Evolutionary conservation across 202 grass and related monocot genomes (phyloP), one percentile per base, ranked within the genome.

Genomic region (Elaeis oleifera): DNA sequence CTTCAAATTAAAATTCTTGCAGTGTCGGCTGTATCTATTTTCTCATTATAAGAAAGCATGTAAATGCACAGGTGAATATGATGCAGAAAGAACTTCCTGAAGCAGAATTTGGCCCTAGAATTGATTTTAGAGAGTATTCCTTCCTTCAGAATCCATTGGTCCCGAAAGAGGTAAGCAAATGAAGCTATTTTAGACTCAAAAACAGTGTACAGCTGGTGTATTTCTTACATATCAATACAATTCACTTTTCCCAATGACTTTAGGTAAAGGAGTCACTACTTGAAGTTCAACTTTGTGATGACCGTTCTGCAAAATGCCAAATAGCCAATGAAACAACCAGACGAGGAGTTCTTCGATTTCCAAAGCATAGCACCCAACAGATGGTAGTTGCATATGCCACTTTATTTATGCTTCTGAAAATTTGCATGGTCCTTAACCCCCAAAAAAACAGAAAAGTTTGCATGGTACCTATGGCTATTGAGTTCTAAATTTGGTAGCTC

Each of bases 91-190:
- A 82, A 52, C 72, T 99, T 63, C 20, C 94, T 25, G 50, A 94
- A 83, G 78, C 64, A 64, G 88, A 99, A 54, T 94, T 89, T 70
- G 94, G 94, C n/a, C 80, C 85, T 54, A 27, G 32, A 28, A 89
- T 99, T 79, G 79, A 82, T 71, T 99, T 99, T 32, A 89, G 88
- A 82, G 94, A 94, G 74, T 94, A 94, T 63, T 94, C 94, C 5
- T 99, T 94, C 82, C 80, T 94, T 74, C 71, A 89, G 55, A 99
- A 99, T 82, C 94, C 94, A 19, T 89, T 54, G 55, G 76, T 99
- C 56, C 80, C 88, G 57, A 94, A 72, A 76, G 74, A 92, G 67
- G 94, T 92, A 78, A 72, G 32, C 23, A 19, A 15, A 4, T 49
- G 20, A 24, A 39, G 25, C 17, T 64, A 13, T 4, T 49, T 54